Percentiles rank a stretch among this genome's conserved stretches.
Evolutionary conservation across 2,329 filamentous ascomycete genomes (phyloP).

Genomic region (Leptographium lundbergii): DNA sequence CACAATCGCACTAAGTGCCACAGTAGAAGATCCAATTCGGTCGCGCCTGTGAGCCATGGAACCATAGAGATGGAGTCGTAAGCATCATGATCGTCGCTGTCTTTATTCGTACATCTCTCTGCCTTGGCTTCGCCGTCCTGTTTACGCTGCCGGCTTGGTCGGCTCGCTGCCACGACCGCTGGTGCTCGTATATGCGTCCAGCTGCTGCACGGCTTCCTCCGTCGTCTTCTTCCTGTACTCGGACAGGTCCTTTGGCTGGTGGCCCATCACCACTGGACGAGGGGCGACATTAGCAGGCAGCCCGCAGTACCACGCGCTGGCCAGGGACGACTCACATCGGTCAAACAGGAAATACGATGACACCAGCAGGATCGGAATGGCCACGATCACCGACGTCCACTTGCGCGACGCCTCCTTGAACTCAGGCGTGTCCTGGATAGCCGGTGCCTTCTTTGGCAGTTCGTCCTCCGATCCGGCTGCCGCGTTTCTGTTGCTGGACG

Average conservation of each 20-base stretch:
- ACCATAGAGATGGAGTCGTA: not conserved
- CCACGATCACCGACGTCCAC: constrained; percentile 35
- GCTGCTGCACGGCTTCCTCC: not conserved
- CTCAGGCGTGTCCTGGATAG: constrained; percentile 20
- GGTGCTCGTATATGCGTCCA: not conserved
- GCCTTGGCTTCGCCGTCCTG: not conserved
- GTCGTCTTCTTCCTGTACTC: constrained; percentile 9
- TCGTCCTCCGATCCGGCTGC: not conserved
- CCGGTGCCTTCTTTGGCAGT: constrained; percentile 7
- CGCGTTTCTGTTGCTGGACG: not conserved
- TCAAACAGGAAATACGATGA: constrained; percentile 43
- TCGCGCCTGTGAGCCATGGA: not conserved
- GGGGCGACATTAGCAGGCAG: not conserved
- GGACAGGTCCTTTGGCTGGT: constrained; percentile 8
- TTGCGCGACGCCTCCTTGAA: constrained; percentile 32
- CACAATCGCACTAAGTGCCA: too few species aligned
- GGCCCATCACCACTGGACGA: constrained; percentile 7
- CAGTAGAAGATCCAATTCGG: not conserved
- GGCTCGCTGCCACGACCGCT: not conserved
- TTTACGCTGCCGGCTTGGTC: not conserved
- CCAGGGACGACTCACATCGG: constrained; percentile 25
- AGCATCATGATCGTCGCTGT: not conserved
- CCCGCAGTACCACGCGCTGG: not conserved
- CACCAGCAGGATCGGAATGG: constrained; percentile 40
- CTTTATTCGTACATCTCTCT: not conserved